phyloP scores from a whole-genome alignment of 1,139 yeast species.

The Suhomyces kunorum region DNA sequence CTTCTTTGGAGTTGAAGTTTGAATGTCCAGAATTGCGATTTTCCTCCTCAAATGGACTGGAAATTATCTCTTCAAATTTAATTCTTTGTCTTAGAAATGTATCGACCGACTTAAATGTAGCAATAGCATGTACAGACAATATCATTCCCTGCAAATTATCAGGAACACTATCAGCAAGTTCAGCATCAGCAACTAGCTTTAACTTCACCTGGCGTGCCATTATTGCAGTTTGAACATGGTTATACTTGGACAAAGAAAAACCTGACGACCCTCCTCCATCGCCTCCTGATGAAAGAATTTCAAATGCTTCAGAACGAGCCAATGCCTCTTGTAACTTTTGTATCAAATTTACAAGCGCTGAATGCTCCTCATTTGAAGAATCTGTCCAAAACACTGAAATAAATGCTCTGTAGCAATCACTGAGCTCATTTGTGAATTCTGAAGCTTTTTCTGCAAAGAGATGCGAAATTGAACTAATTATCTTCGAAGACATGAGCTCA shows the following conservation, averaged over 20 bases:
- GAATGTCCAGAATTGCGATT: not conserved
- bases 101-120: slow-evolving; percentile 74
- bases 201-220: slow-evolving; percentile 75
- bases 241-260: slow-evolving; percentile 5
- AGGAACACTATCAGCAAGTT: slow-evolving; percentile 28
- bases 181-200: slow-evolving; percentile 42
- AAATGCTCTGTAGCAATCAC: slow-evolving; percentile 47
- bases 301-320: slow-evolving; percentile 75
- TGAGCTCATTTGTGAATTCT: slow-evolving; percentile 14
- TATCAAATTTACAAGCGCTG: slow-evolving; percentile 46
- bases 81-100: slow-evolving; percentile 54
- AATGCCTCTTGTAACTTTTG: slow-evolving; percentile 71
- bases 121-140: slow-evolving; percentile 84
- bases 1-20: slow-evolving; percentile 1
- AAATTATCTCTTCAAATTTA: slow-evolving; percentile 15
- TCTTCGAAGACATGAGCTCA: slow-evolving; percentile 72
- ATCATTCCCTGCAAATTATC: slow-evolving; percentile 43
- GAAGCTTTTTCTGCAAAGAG: slow-evolving; percentile 35
- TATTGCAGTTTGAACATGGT: slow-evolving; percentile 48
- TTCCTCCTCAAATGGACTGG: not conserved
- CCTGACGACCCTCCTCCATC: slow-evolving; percentile 2
- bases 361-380: slow-evolving; percentile 24
- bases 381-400: slow-evolving; percentile 43
- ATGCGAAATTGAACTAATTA: slow-evolving; percentile 50
- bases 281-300: slow-evolving; percentile 60